A percentile compares a stretch with the other conserved stretches of the same genome.
phyloP scores from a whole-genome alignment of 164 flowering plant species.

The Protea cynaroides region DNA sequence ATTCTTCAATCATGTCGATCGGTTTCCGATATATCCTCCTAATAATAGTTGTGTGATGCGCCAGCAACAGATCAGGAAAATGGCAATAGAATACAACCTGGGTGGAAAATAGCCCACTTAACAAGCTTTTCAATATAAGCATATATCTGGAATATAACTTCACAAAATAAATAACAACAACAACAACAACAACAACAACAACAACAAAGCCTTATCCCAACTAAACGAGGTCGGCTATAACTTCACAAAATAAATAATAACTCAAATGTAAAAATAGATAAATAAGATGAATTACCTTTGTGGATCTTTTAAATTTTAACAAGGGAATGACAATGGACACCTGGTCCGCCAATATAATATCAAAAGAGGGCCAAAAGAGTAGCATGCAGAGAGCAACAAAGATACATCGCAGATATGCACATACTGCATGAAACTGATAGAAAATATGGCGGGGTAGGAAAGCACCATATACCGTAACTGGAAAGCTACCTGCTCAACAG shows the following conservation, averaged over 20 bases:
- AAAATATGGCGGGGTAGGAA: slow-evolving; percentile 93
- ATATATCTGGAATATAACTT: neutral
- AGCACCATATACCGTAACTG: slow-evolving; percentile 82
- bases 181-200: too few relatives aligned
- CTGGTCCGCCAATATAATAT: slow-evolving; percentile 80
- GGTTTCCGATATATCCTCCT: slow-evolving; percentile 81
- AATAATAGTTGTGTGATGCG: slow-evolving; percentile 70
- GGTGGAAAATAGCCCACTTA: neutral
- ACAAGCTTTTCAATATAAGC: neutral
- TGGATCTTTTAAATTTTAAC: slow-evolving; percentile 57
- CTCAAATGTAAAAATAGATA: neutral
- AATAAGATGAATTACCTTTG: slow-evolving; percentile 45
- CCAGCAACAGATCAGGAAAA: slow-evolving; percentile 86
- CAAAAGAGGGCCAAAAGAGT: slow-evolving; percentile 70
- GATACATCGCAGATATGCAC: slow-evolving; percentile 87
- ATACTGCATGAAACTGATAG: slow-evolving; percentile 84
- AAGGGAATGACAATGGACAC: slow-evolving; percentile 84
- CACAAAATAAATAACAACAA: neutral
- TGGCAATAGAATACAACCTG: slow-evolving; percentile 96
- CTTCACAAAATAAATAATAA: too few relatives aligned
- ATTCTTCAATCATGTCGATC: slow-evolving; percentile 72
- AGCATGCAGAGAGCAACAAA: slow-evolving; percentile 83
- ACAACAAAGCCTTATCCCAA: too few relatives aligned
- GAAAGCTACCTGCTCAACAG: slow-evolving; percentile 57
- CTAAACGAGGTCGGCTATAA: too few relatives aligned